Conservation (phyloP, 2,329 filamentous ascomycete species). For the Chaetoscypha palmicola region DNA sequence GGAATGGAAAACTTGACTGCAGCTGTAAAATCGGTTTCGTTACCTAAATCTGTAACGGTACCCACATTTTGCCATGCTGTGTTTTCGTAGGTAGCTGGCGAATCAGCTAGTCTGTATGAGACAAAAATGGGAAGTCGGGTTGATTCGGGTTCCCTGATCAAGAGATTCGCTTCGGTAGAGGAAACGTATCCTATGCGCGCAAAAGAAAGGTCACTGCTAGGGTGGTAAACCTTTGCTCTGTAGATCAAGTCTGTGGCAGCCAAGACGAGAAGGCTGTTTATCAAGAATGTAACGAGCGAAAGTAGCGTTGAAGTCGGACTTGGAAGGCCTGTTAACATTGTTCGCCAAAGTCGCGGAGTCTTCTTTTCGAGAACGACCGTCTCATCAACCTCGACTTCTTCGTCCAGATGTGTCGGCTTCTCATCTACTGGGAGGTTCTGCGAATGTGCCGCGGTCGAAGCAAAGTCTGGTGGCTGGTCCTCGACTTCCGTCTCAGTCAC, state of each 20-base stretch:
- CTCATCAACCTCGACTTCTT: conserved; percentile 56
- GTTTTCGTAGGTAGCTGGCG: conserved; percentile 45
- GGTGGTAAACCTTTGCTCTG: conserved; percentile 62
- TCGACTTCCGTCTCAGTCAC: conserved; percentile 41
- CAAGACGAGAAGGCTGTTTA: conserved; percentile 64
- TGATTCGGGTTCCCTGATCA: conserved; percentile 78
- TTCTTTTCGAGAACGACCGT: conserved; percentile 53
- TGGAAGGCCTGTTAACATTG: conserved; percentile 69
- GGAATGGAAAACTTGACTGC: conserved; percentile 57
- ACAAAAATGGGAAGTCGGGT: conserved; percentile 68
- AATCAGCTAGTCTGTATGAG: conserved; percentile 52
- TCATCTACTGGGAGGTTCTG: conserved; percentile 21
- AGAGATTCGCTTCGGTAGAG: conserved; percentile 66
- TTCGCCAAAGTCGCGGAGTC: conserved; percentile 49
- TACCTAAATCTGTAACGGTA: conserved; percentile 56
- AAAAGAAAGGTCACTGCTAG: conserved; percentile 71
- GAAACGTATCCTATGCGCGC: conserved; percentile 84
- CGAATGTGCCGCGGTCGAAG: conserved; percentile 26
- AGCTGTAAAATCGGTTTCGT: conserved; percentile 77
- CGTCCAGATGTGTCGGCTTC: conserved; percentile 34
- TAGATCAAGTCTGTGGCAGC: conserved; percentile 74
- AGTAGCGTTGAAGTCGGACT: conserved; percentile 60
- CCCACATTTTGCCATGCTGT: conserved; percentile 61
- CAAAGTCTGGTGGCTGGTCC: conserved; percentile 27
- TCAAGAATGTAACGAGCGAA: conserved; percentile 59